Evolutionary conservation across 352 stramenopile species (phyloP).

Genomic region (Globisporangium recalcitrans): DNA sequence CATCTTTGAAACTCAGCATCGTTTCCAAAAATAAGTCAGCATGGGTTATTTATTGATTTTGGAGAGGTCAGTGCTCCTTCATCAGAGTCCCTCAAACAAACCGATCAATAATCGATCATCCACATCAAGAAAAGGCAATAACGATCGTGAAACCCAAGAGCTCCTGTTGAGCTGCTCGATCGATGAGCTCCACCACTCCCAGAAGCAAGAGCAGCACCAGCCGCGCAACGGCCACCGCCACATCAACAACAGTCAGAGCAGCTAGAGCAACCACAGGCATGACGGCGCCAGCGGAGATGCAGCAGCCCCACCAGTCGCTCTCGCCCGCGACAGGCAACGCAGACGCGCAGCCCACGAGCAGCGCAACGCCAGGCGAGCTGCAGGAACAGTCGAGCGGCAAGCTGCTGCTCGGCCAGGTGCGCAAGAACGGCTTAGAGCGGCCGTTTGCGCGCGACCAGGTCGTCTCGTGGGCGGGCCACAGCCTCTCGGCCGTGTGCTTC

Average conservation of each 20-base stretch:
- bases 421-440: constrained; percentile 60
- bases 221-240: not conserved
- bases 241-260: not conserved
- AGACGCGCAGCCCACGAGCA: not conserved
- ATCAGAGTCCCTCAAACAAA: not conserved
- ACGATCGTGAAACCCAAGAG: constrained; percentile 9
- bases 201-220: not conserved
- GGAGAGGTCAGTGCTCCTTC: not conserved
- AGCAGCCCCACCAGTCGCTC: not conserved
- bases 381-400: constrained; percentile 7
- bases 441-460: constrained; percentile 78
- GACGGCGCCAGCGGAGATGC: constrained; percentile 1
- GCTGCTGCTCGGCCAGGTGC: constrained; percentile 33
- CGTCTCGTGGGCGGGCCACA: constrained; percentile 65
- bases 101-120: not conserved
- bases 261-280: not conserved
- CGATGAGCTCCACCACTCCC: constrained; percentile 4
- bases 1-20: not conserved
- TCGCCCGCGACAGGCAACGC: not conserved
- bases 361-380: not conserved
- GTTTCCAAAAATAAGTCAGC: not conserved
- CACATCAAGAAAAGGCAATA: not conserved
- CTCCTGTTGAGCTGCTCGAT: not conserved
- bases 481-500: constrained; percentile 57
- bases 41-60: not conserved